Conservation (phyloP, 2,329 filamentous ascomycete genomes). For the Penicillium janthinellum region DNA sequence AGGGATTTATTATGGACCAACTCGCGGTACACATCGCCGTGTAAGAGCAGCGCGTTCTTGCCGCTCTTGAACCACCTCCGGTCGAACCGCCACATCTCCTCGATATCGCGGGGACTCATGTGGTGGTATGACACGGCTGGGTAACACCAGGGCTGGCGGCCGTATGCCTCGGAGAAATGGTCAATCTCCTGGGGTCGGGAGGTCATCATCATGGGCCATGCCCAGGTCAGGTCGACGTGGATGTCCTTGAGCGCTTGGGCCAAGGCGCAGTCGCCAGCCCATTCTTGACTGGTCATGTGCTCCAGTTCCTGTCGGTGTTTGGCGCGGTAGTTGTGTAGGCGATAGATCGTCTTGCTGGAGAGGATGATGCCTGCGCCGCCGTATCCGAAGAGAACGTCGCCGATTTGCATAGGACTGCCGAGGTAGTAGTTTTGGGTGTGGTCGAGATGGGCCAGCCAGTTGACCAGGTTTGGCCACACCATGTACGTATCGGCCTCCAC, state of each 20-base stretch:
- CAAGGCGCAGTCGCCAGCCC: constrained; percentile 53
- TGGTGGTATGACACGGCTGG: constrained; percentile 54
- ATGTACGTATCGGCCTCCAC: constrained; percentile 61
- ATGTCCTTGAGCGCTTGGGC: constrained; percentile 48
- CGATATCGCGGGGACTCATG: constrained; percentile 44
- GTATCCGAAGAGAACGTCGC: constrained; percentile 51
- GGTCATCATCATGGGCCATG: constrained; percentile 50
- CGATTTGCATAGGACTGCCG: constrained; percentile 56
- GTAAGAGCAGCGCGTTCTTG: constrained; percentile 29
- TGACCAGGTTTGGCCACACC: constrained; percentile 53
- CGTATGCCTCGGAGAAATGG: constrained; percentile 39
- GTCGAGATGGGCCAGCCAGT: constrained; percentile 55
- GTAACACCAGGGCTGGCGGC: constrained; percentile 51
- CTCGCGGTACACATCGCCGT: constrained; percentile 32
- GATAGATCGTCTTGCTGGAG: constrained; percentile 49
- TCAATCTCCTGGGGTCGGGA: constrained; percentile 44
- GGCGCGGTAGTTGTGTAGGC: constrained; percentile 39
- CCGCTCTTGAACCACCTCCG: constrained; percentile 58
- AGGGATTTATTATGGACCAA: constrained; percentile 20
- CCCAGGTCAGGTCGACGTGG: constrained; percentile 44
- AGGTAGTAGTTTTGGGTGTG: constrained; percentile 51
- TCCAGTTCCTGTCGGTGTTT: constrained; percentile 46
- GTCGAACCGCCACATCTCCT: constrained; percentile 49
- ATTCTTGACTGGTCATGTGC: constrained; percentile 44
- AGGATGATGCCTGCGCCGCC: constrained; percentile 56